Percentiles rank a stretch among this genome's conserved stretches.
Evolutionary conservation across 495 filamentous ascomycete species (phyloP).

Genomic region (Neurospora sp.): DNA sequence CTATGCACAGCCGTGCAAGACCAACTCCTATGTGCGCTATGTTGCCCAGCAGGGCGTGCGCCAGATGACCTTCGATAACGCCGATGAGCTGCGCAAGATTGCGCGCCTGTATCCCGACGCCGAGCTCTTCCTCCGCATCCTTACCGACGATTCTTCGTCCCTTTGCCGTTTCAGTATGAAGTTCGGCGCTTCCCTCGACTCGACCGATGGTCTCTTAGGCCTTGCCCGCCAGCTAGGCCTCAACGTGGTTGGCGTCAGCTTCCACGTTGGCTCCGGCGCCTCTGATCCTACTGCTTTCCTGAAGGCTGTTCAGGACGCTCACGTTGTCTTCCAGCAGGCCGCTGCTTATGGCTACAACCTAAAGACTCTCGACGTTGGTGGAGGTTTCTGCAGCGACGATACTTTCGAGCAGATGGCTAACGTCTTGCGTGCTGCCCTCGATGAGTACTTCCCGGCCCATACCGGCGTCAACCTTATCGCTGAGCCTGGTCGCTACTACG

Average conservation of each 20-base stretch:
- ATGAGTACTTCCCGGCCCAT: constrained; percentile 75
- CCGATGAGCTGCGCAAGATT: constrained; percentile 96
- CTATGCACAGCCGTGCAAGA: constrained; percentile 99
- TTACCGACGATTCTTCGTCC: constrained; percentile 91
- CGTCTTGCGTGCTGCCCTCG: constrained; percentile 68
- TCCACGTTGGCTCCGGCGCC: constrained; percentile 94
- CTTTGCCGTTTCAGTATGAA: constrained; percentile 92
- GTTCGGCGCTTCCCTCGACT: constrained; percentile 84
- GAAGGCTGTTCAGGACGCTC: constrained; percentile 83
- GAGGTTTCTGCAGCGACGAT: constrained; percentile 71
- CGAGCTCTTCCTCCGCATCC: constrained; percentile 84
- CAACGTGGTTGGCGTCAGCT: constrained; percentile 92
- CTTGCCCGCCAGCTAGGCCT: constrained; percentile 82
- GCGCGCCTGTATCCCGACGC: constrained; percentile 81
- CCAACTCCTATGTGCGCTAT: constrained; percentile 90
- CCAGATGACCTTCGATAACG: constrained; percentile 99
- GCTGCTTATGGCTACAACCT: constrained; percentile 64
- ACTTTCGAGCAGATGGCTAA: constrained; percentile 85
- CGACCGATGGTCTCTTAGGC: constrained; percentile 64
- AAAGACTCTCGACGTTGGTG: constrained; percentile 87
- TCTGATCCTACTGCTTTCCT: constrained; percentile 80
- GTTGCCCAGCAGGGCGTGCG: constrained; percentile 75
- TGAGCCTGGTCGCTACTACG: constrained; percentile 94
- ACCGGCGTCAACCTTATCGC: constrained; percentile 72
- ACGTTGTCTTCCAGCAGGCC: constrained; percentile 83